Evolutionary conservation across 1,284 basidiomycete genomes (phyloP).

Genomic region (Rhodotorula sp.): DNA sequence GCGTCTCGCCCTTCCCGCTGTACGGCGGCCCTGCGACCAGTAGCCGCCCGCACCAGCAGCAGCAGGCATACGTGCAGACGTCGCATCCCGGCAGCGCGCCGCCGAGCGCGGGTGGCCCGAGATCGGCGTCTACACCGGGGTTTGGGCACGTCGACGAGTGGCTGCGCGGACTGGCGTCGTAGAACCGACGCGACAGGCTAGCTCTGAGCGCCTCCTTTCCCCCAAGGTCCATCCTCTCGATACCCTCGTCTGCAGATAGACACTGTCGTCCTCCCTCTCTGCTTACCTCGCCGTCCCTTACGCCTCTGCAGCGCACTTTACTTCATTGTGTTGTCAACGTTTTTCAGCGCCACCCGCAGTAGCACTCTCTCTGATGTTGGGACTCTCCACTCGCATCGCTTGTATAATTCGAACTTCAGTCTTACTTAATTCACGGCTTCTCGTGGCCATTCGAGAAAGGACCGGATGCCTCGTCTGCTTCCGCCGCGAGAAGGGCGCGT

Average conservation of each 20-base stretch:
- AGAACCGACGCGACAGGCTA: background rate
- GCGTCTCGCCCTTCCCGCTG: background rate
- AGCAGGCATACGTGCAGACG: background rate
- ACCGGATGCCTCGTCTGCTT: no score
- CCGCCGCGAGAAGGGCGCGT: no score
- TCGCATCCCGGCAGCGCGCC: background rate
- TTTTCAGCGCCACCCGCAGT: background rate
- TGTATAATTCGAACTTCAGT: no score
- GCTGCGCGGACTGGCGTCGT: background rate
- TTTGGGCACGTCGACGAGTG: slow-evolving; percentile 3
- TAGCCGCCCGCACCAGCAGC: background rate
- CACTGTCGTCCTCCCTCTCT: background rate
- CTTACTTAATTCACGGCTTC: no score
- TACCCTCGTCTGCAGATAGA: background rate
- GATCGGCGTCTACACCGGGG: background rate
- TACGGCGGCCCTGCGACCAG: background rate
- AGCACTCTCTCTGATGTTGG: no score
- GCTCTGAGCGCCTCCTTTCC: background rate
- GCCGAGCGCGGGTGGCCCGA: background rate
- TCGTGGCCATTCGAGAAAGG: no score
- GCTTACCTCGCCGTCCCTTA: background rate
- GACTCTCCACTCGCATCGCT: no score
- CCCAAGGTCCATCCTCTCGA: background rate
- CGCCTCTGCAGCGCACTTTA: background rate
- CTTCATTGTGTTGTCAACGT: background rate